Conservation (phyloP, 1,284 basidiomycete genomes). For the Cryptococcus floricola region DNA sequence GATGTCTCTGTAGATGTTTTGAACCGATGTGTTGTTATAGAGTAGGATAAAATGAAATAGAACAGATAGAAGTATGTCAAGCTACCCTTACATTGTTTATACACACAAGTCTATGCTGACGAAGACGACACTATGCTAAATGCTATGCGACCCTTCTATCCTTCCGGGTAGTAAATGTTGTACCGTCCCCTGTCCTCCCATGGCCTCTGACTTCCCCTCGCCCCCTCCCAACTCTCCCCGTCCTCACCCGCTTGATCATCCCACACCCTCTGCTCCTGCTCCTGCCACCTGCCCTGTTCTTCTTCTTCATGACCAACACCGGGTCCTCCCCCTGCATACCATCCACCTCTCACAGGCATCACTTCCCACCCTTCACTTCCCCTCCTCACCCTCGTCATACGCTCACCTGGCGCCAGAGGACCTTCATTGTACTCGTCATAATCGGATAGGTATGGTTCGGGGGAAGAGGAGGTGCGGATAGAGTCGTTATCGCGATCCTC, state of each 20-base stretch:
- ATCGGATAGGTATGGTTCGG: slow-evolving; percentile 45
- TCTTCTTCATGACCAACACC: no score
- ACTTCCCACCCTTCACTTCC: slow-evolving; percentile 43
- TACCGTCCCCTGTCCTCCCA: slow-evolving; percentile 31
- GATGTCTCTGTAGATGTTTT: no score
- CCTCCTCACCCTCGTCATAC: slow-evolving; percentile 23
- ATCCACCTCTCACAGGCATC: slow-evolving; percentile 11
- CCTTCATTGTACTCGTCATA: slow-evolving; percentile 51
- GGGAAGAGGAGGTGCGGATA: slow-evolving; percentile 22
- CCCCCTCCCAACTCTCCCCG: not conserved
- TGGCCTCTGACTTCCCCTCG: slow-evolving; percentile 7
- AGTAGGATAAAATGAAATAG: no score
- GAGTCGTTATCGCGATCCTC: slow-evolving; percentile 36
- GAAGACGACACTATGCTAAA: not conserved
- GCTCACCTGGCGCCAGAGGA: slow-evolving; percentile 12
- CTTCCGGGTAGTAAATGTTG: slow-evolving; percentile 26
- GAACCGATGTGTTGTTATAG: no score
- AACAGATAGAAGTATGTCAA: no score
- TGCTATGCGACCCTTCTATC: not conserved
- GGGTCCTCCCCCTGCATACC: not conserved
- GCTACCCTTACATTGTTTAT: not conserved
- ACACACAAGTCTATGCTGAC: not conserved
- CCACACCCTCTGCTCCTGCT: slow-evolving; percentile 7
- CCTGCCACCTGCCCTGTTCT: not conserved
- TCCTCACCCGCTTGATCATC: slow-evolving; percentile 5